Evolutionary conservation across 2,329 filamentous ascomycete species (phyloP).

Genomic region (Diplodia corticola): DNA sequence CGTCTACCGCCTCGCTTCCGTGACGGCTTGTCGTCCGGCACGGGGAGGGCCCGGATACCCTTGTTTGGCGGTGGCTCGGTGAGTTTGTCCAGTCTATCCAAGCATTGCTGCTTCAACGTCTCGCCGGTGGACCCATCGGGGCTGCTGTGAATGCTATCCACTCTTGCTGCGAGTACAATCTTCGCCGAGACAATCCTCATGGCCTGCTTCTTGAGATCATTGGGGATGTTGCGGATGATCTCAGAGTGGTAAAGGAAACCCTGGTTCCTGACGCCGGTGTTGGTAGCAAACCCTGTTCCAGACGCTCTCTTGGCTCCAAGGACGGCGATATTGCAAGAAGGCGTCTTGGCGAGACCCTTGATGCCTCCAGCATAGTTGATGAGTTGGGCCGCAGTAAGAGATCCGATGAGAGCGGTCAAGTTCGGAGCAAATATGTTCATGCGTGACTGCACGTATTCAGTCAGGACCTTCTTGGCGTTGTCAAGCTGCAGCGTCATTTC

Average conservation of each 20-base stretch:
- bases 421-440: conserved; percentile 98
- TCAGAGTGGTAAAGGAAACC: conserved; percentile 92
- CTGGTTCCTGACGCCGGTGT: conserved; percentile 85
- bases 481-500: conserved; percentile 87
- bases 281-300: conserved; percentile 82
- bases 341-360: conserved; percentile 84
- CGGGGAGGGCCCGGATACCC: conserved; percentile 80
- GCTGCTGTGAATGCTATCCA: conserved; percentile 81
- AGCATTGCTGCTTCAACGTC: conserved; percentile 76
- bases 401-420: conserved; percentile 84
- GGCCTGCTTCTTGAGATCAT: conserved; percentile 85
- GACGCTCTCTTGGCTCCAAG: conserved; percentile 87
- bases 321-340: conserved; percentile 87
- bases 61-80: conserved; percentile 90
- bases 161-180: conserved; percentile 86
- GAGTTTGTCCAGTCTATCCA: conserved; percentile 86
- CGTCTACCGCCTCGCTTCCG: conserved; percentile 88
- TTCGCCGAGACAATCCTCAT: conserved; percentile 95
- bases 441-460: conserved; percentile 92
- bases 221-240: conserved; percentile 80
- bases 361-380: conserved; percentile 91
- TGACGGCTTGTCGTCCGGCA: conserved; percentile 91
- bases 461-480: conserved; percentile 80
- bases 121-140: conserved; percentile 82
- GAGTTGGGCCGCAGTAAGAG: conserved; percentile 91